These are phyloP conservation scores for Suhomyces vadensis DNA, from an alignment of 805 yeast genomes.

Conservation along the genomic window DNA sequence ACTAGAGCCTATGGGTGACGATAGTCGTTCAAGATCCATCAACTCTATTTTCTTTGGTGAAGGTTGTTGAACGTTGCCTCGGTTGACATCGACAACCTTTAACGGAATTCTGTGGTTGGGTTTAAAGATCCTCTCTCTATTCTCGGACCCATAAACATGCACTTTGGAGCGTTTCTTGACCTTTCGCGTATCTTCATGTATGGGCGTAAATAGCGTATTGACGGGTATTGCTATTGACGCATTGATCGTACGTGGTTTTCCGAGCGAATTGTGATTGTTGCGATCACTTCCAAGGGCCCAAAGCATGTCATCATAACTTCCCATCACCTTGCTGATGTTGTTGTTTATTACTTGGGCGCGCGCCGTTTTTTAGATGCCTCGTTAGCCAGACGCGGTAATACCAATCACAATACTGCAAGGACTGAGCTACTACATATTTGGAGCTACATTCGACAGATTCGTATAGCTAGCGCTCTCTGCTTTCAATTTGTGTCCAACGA, in stretches of 20 bases:
- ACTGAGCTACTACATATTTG: no score
- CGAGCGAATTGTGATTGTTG: neutral
- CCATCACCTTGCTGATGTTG: slow-evolving; percentile 2
- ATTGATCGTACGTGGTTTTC: neutral
- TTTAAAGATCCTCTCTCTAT: no score
- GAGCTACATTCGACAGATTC: no score
- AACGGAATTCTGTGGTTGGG: neutral
- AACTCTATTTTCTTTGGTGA: neutral
- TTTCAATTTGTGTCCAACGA: no score
- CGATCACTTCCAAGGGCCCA: slow-evolving; percentile 4
- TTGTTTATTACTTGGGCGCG: neutral
- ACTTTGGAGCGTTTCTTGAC: slow-evolving; percentile 1
- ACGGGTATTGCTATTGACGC: neutral
- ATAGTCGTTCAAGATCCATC: slow-evolving; percentile 2
- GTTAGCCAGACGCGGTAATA: neutral
- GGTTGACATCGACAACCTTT: neutral
- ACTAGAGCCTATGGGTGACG: no score
- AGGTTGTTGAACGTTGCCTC: neutral
- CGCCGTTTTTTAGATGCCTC: neutral
- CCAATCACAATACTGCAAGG: no score
- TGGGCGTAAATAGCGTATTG: neutral
- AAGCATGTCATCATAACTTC: neutral
- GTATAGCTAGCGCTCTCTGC: no score
- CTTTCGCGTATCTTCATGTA: neutral
- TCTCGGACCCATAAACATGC: slow-evolving; percentile 4